Base-by-base conservation (phyloP, 139 green algal genomes). In the Volvox reticuliferus region DNA sequence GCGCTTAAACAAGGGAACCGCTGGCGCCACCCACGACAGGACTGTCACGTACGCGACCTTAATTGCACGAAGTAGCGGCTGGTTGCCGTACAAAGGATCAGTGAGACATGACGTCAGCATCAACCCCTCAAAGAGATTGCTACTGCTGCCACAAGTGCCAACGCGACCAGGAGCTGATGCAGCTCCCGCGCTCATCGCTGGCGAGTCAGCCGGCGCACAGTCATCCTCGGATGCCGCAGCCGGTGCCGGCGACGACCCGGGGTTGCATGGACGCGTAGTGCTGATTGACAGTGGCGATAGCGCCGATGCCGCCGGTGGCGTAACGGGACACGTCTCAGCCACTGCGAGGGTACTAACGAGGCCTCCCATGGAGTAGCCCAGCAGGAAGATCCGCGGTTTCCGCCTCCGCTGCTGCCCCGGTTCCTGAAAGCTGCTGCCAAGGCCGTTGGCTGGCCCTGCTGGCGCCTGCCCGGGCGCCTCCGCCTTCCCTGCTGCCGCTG, bases 281-380 rank as follows among this genome's bases (percentile, higher is more conserved):
- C 44, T 55, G 44, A 55, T 55, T 55, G 44, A 55, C 44, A 9
- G 9, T 55, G 44, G 9, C 5, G 44, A 55, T 55, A 19, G 1
- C 12, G 76, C 76, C 32, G 32, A 55, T 36, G 76, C 17, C 76
- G 3, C 50, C 76, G 32, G 14, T 30, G 76, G 55, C 12, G 76
- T 19, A 55, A 36, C 76, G 33, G 36, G 78, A 65, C 76, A 61
- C 30, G 83, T 81, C 24, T 61, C 37, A 21, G 84, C 84, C 37
- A 82, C 28, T 9, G 86, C 86, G 22, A 90, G 50, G 86, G 5
- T 77, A 55, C 50, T 26, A 16, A 21, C 32, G 1, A 90, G 30
- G 0, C 86, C 86, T 17, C 86, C 86, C 86, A 90, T 84, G 28
- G 85, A 89, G 37, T 89, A 89, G 26, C 85, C 85, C n/a, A 82